These are phyloP conservation scores for Calonectria fujianensis DNA, from an alignment of 2,329 filamentous ascomycete species.

Conservation along the genomic window DNA sequence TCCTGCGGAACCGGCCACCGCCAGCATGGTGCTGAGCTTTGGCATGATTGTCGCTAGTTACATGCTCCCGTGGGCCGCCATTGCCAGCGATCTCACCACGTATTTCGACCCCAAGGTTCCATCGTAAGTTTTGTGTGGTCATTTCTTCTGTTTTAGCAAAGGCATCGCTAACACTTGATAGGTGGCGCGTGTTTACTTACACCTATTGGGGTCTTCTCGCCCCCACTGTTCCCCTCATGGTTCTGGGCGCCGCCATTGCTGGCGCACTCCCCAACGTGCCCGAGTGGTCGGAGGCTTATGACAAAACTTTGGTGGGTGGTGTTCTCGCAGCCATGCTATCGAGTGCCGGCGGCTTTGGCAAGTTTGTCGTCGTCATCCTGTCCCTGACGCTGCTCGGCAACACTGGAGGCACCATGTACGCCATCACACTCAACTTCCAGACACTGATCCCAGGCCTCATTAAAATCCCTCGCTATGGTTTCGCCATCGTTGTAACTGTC, in stretches of 20 bases:
- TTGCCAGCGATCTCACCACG: constrained; percentile 76
- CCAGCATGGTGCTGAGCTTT: constrained; percentile 71
- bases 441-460: constrained; percentile 75
- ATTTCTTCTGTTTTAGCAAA: neutral
- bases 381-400: constrained; percentile 76
- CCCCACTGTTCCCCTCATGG: constrained; percentile 76
- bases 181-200: constrained; percentile 71
- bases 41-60: constrained; percentile 78
- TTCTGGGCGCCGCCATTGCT: constrained; percentile 78
- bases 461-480: constrained; percentile 74
- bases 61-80: constrained; percentile 76
- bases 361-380: constrained; percentile 76
- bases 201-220: constrained; percentile 73
- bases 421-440: constrained; percentile 79
- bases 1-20: constrained; percentile 63
- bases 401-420: constrained; percentile 76
- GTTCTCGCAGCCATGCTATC: constrained; percentile 76
- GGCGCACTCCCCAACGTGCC: constrained; percentile 74
- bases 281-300: constrained; percentile 73
- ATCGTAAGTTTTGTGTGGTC: constrained; percentile 59
- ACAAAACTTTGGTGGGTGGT: constrained; percentile 73
- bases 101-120: constrained; percentile 76
- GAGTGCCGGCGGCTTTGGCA: constrained; percentile 75
- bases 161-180: constrained; percentile 43
- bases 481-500: constrained; percentile 74